Evolutionary conservation across 345 rosid genomes (phyloP), one percentile per base, ranked within the genome.

Genomic region (Barbarea vulgaris): DNA sequence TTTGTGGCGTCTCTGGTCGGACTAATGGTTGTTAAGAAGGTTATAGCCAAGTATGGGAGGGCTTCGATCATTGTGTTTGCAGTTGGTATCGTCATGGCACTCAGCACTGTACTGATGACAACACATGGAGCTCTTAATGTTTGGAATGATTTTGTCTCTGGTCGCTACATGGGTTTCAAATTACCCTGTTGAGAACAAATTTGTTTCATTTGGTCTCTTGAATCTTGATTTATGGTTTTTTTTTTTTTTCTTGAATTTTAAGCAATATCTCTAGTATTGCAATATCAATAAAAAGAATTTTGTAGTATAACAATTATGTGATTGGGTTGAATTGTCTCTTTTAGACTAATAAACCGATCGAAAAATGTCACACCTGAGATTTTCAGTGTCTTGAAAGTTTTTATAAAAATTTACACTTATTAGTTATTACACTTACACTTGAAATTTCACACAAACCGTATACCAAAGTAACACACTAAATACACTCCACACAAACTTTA

Each of bases 51-150:
- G 47, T 82, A 59, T 7, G 95, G 97, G 6, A 85, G 95, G 77
- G 96, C 93, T 19, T 93, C 97, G 2, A 77, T 90, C 17, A 90
- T 89, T 25, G 90, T 90, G 24, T 92, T 90, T 81, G 85, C 91
- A 0, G 88, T 89, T 14, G 74, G 89, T 53, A 83, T 34, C 6
- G 97, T 87, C 15, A 89, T 89, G 97, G 92, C 87, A 31, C 52
- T 88, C 68, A 88, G 96, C 59, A 77, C 88, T 0, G 53, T 88
- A 59, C 68, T 93, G 53, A 83, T 88, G 33, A 87, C 93, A 61
- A 82, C 84, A 50, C 82, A 80, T 71, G 90, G 89, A 62, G 85
- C 87, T 46, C 55, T 87, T 18, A 60, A 88, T 21, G 81, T 81
- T 4, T 92, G 87, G 96, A 79, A 76, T 12, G 87, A 90, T 69